phyloP scores from a whole-genome alignment of 176 grass and related monocot genomes.

The Avena eriantha region DNA sequence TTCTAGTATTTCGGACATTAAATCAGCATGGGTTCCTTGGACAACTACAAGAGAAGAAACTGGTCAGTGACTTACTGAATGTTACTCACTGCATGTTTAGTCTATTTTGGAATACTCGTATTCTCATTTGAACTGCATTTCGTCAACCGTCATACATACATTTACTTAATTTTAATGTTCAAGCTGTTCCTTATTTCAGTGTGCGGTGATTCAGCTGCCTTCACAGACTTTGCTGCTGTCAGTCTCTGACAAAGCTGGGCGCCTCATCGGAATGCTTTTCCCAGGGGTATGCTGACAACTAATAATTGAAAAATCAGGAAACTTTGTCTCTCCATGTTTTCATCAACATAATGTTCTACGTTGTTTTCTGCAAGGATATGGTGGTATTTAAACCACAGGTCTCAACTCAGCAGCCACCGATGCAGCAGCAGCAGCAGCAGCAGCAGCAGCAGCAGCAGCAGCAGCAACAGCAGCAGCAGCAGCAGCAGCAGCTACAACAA shows the following conservation, averaged over 20 bases:
- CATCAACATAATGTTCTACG: conserved; percentile 33
- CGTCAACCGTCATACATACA: conserved; percentile 30
- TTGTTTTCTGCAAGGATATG: conserved; percentile 71
- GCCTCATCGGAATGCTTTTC: conserved; percentile 95
- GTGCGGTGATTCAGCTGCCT: conserved; percentile 96
- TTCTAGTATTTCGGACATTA: conserved; percentile 87
- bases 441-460: conserved; percentile 49
- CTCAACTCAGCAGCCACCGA: conserved; percentile 68
- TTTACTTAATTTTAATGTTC: conserved; percentile 35
- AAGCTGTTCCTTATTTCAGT: conserved; percentile 55
- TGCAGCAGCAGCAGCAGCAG: conserved; percentile 50
- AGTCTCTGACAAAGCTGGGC: conserved; percentile 88
- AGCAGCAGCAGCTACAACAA: conserved; percentile 45
- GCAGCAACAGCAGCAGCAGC: conserved; percentile 52
- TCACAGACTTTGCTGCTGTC: conserved; percentile 96
- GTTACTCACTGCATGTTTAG: conserved; percentile 38
- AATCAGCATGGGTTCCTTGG: conserved; percentile 98
- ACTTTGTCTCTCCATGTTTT: neutral
- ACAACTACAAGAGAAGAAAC: conserved; percentile 97
- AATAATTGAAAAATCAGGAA: conserved; percentile 12
- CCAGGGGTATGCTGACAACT: conserved; percentile 72
- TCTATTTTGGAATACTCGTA: conserved; percentile 11
- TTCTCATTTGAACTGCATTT: conserved; percentile 20
- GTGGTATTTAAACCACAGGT: conserved; percentile 99
- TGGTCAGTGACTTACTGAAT: conserved; percentile 55